Conservation (phyloP, 1,284 basidiomycete genomes). For the Quambalaria eucalypti region DNA sequence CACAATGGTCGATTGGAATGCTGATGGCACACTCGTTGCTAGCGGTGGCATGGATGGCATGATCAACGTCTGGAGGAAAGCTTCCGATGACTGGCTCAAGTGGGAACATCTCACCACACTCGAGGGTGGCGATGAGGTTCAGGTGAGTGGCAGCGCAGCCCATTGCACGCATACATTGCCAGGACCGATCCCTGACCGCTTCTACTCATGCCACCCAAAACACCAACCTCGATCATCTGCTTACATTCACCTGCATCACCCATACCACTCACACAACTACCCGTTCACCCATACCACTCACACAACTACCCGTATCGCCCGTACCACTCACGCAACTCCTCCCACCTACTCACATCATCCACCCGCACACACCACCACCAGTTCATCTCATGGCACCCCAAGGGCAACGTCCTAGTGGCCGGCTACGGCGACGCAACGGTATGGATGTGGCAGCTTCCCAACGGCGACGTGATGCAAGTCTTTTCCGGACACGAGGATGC, state of each 20-base stretch:
- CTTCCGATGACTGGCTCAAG: slow-evolving; percentile 52
- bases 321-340: not conserved
- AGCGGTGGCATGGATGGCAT: slow-evolving; percentile 97
- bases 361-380: slow-evolving; percentile 40
- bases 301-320: slow-evolving; percentile 56
- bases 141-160: too few species aligned
- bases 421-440: slow-evolving; percentile 87
- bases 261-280: too few species aligned
- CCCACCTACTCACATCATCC: not conserved
- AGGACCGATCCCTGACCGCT: too few species aligned
- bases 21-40: slow-evolving; percentile 80
- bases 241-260: too few species aligned
- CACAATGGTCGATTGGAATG: slow-evolving; percentile 60
- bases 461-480: slow-evolving; percentile 87
- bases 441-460: slow-evolving; percentile 97
- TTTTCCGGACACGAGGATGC: slow-evolving; percentile 81
- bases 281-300: too few species aligned
- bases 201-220: too few species aligned
- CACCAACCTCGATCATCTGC: too few species aligned
- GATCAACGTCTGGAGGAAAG: slow-evolving; percentile 69
- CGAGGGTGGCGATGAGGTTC: slow-evolving; percentile 85
- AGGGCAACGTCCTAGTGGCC: slow-evolving; percentile 75
- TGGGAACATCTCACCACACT: slow-evolving; percentile 91
- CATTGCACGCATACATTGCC: too few species aligned
- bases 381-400: slow-evolving; percentile 96